phyloP scores from a whole-genome alignment of 2,329 filamentous ascomycete species.

The Dryadomyces quercus-mongolicae region DNA sequence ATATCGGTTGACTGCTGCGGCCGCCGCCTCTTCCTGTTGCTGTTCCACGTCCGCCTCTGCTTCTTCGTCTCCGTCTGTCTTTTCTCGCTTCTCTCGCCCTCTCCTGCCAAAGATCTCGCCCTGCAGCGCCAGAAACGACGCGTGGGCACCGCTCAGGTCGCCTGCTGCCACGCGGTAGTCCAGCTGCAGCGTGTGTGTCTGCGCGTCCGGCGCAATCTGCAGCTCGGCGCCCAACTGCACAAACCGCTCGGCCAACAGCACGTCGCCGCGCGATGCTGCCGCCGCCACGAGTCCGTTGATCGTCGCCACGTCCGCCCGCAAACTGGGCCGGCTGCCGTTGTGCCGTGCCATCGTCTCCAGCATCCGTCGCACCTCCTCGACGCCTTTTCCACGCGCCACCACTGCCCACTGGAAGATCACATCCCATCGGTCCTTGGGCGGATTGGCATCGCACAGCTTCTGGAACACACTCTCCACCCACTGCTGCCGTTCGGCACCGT shows the following conservation, averaged over 20 bases:
- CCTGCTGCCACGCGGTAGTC: conserved; percentile 61
- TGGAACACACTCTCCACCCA: conserved; percentile 53
- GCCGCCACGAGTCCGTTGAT: conserved; percentile 67
- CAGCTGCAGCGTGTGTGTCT: conserved; percentile 64
- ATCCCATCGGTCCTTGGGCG: conserved; percentile 52
- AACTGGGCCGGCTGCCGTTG: conserved; percentile 27
- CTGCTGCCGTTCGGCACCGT: conserved; percentile 21
- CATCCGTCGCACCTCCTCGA: conserved; percentile 63
- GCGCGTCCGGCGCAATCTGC: conserved; percentile 52
- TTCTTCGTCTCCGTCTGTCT: conserved; percentile 35
- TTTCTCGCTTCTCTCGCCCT: no score
- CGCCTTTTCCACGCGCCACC: conserved; percentile 52
- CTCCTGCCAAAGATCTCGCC: conserved; percentile 21
- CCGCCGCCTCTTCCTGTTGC: no score
- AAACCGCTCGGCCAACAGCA: conserved; percentile 62
- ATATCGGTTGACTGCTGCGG: conserved; percentile 49
- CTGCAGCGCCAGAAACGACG: conserved; percentile 52
- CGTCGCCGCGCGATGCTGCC: conserved; percentile 58
- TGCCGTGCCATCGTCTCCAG: conserved; percentile 51
- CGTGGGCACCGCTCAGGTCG: conserved; percentile 58
- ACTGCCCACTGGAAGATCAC: conserved; percentile 65
- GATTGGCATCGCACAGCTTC: conserved; percentile 28
- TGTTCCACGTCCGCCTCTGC: conserved; percentile 23
- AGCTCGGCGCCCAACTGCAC: conserved; percentile 53
- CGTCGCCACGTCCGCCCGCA: conserved; percentile 52